Evolutionary conservation across 2,329 filamentous ascomycete species (phyloP).

Genomic region (Penicillium glabrum): DNA sequence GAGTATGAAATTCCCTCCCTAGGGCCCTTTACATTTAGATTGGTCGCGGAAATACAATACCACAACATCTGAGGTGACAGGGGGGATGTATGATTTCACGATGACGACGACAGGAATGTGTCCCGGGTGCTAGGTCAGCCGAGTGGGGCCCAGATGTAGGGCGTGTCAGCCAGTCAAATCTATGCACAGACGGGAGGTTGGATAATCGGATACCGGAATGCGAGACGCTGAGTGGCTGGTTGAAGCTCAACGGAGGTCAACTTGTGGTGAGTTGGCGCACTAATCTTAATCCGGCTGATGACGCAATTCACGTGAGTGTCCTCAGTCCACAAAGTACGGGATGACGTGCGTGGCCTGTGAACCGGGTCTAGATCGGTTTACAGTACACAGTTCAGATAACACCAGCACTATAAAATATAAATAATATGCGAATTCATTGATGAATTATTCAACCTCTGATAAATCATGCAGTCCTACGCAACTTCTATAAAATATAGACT

Average conservation of each 20-base stretch:
- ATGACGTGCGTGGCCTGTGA: slow-evolving; percentile 6
- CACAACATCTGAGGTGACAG: not conserved
- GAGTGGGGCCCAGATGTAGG: slow-evolving; percentile 13
- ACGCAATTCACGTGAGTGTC: slow-evolving; percentile 14
- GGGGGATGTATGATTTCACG: slow-evolving; percentile 34
- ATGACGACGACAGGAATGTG: slow-evolving; percentile 39
- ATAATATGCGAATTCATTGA: no score
- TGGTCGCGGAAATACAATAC: not conserved
- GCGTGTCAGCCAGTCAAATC: not conserved
- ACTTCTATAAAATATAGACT: not conserved
- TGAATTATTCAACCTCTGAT: no score
- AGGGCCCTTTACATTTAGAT: not conserved
- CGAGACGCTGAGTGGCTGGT: not conserved
- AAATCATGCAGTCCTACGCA: not conserved
- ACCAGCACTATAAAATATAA: not conserved
- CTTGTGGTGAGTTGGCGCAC: not conserved
- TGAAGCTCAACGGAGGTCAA: not conserved
- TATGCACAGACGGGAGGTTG: not conserved
- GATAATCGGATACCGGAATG: not conserved
- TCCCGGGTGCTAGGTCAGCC: slow-evolving; percentile 17
- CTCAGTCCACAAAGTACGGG: slow-evolving; percentile 5
- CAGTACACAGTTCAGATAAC: not conserved
- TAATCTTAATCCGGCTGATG: slow-evolving; percentile 17
- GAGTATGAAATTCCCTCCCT: not conserved
- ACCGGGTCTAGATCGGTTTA: slow-evolving; percentile 1